phyloP scores from a whole-genome alignment of 192 early-diverging fungal species.

The Entomortierella lignicola region DNA sequence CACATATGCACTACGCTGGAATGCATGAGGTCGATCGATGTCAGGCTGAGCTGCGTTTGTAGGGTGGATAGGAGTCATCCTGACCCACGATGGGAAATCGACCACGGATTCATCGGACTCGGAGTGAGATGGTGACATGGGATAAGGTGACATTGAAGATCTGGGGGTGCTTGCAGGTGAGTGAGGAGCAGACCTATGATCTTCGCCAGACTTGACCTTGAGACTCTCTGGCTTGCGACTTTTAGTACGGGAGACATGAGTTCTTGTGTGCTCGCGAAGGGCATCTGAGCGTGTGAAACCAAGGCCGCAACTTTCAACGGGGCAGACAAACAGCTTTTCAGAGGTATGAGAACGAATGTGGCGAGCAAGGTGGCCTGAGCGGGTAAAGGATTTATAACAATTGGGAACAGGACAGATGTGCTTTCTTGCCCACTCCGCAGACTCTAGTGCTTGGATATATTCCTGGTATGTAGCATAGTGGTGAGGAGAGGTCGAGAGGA shows the following conservation, averaged over 20 bases:
- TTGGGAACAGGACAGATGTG: conserved; percentile 57
- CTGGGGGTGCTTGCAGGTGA: conserved; percentile 41
- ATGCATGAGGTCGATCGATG: conserved; percentile 17
- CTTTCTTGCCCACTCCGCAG: conserved; percentile 53
- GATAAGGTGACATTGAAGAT: conserved; percentile 48
- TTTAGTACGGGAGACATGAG: conserved; percentile 68
- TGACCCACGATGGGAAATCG: conserved; percentile 47
- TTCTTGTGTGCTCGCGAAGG: conserved; percentile 79
- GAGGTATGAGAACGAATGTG: conserved; percentile 62
- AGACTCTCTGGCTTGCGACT: conserved; percentile 32
- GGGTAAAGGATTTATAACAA: conserved; percentile 61
- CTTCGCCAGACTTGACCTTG: conserved; percentile 14
- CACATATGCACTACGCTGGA: conserved; percentile 7
- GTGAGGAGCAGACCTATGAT: conserved; percentile 20
- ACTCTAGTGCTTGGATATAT: conserved; percentile 46
- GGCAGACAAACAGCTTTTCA: conserved; percentile 53
- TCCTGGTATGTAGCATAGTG: conserved; percentile 53
- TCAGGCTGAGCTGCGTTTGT: conserved; percentile 21
- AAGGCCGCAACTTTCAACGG: conserved; percentile 68
- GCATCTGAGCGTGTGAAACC: conserved; percentile 84
- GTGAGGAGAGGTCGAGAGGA: conserved; percentile 47
- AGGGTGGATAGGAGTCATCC: conserved; percentile 49
- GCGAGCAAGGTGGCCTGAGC: conserved; percentile 60
- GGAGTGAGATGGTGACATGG: conserved; percentile 40
- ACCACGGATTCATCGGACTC: conserved; percentile 39